Evolutionary conservation across 1,284 basidiomycete species (phyloP).

Genomic region (Melampsora abietis-canadensis): DNA sequence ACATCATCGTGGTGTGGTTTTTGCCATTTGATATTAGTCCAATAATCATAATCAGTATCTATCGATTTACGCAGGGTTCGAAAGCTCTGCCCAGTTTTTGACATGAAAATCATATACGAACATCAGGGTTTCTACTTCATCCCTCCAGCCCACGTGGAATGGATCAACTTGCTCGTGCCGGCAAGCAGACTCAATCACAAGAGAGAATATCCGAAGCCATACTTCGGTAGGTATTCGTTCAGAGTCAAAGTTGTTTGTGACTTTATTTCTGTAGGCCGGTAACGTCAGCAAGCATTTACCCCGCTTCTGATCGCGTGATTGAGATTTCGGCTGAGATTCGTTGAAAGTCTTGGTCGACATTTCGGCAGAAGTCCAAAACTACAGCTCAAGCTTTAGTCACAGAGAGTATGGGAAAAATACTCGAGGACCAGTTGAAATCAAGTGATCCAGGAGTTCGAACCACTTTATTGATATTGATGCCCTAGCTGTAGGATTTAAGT

Average conservation of each 20-base stretch:
- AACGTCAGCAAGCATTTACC: background rate
- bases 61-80: too few species aligned
- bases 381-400: background rate
- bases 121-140: slow-evolving; percentile 5
- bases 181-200: background rate
- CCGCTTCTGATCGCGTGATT: slow-evolving; percentile 1
- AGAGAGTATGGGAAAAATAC: background rate
- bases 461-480: background rate
- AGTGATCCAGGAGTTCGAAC: background rate
- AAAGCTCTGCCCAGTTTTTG: too few species aligned
- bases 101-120: background rate
- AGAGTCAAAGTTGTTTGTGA: background rate
- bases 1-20: too few species aligned
- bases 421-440: background rate
- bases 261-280: background rate
- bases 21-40: too few species aligned
- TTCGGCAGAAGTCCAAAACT: background rate
- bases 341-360: background rate
- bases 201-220: slow-evolving; percentile 9
- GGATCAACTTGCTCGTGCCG: background rate
- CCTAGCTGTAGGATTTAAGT: background rate
- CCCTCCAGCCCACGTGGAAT: background rate
- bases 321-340: background rate
- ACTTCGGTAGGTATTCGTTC: slow-evolving; percentile 1
- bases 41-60: too few species aligned